These are phyloP conservation scores for Phlebopus sp. DNA, from an alignment of 1,284 basidiomycete species.

Conservation along the genomic window DNA sequence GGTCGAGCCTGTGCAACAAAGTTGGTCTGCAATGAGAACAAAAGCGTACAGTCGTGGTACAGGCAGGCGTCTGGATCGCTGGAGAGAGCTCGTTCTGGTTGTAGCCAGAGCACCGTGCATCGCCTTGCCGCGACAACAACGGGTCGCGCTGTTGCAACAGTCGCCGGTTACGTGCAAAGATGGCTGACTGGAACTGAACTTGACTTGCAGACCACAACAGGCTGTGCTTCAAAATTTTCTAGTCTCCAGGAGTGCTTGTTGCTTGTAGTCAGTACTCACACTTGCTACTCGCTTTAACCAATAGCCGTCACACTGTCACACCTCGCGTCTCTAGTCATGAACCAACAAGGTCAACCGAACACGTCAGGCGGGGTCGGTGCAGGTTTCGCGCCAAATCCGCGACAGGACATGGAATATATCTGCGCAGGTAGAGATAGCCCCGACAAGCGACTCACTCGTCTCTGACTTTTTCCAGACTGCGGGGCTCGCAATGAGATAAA, in stretches of 20 bases:
- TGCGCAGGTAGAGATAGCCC: constrained; percentile 96
- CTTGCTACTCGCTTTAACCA: constrained; percentile 19
- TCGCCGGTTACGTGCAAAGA: no score
- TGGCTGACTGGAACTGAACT: neutral
- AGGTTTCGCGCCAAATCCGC: constrained; percentile 37
- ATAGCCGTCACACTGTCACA: constrained; percentile 1
- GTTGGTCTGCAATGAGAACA: neutral
- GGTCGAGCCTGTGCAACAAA: neutral
- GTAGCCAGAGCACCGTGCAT: neutral
- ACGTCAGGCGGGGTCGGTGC: constrained; percentile 14
- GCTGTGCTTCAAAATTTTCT: neutral
- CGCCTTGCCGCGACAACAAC: neutral
- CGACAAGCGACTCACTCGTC: constrained; percentile 21
- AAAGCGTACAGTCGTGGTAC: neutral
- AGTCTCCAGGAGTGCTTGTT: neutral
- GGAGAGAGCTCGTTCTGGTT: no score
- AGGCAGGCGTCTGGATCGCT: no score
- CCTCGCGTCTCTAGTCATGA: constrained; percentile 22
- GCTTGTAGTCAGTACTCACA: no score
- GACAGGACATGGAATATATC: constrained; percentile 83
- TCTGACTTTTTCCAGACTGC: constrained; percentile 66
- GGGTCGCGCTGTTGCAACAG: neutral
- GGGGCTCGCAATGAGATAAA: constrained; percentile 92
- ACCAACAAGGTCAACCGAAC: constrained; percentile 25
- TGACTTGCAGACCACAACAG: neutral